Evolutionary conservation across 805 yeast species (phyloP).

Genomic region (Ogataea minuta): DNA sequence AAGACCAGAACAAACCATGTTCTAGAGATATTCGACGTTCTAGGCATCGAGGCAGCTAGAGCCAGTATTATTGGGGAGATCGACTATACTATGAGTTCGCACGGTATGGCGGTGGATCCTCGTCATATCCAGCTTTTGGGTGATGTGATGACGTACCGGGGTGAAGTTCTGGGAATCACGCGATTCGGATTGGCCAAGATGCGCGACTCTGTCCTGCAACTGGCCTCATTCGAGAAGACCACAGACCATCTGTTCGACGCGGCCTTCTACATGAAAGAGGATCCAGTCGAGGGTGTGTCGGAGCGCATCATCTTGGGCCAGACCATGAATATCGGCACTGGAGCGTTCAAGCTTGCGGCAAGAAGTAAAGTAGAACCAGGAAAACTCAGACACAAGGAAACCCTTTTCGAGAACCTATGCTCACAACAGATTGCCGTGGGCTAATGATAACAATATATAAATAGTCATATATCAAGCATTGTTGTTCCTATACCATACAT

Average conservation of each 20-base stretch:
- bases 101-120: conserved; percentile 99
- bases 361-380: conserved; percentile 45
- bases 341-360: conserved; percentile 84
- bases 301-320: conserved; percentile 98
- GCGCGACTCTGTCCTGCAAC: conserved; percentile 96
- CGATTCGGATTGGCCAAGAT: conserved; percentile 96
- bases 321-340: conserved; percentile 97
- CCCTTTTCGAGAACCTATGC: conserved; percentile 48
- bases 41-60: conserved; percentile 98
- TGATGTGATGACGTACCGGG: conserved; percentile 98
- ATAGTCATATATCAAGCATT: too few relatives aligned
- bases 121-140: conserved; percentile 97
- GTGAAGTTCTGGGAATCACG: conserved; percentile 96
- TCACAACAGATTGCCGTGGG: conserved; percentile 4
- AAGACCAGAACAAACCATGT: conserved; percentile 90
- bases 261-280: conserved; percentile 95
- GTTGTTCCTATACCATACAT: conserved; percentile 2
- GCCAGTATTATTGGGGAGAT: conserved; percentile 90
- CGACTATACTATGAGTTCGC: conserved; percentile 96
- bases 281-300: conserved; percentile 93
- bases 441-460: conserved; percentile 1
- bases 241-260: conserved; percentile 98
- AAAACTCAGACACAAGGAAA: conserved; percentile 37
- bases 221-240: conserved; percentile 97
- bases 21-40: conserved; percentile 79